phyloP scores from a whole-genome alignment of 208 protist genomes.

The Acanthamoeba lenticulata region DNA sequence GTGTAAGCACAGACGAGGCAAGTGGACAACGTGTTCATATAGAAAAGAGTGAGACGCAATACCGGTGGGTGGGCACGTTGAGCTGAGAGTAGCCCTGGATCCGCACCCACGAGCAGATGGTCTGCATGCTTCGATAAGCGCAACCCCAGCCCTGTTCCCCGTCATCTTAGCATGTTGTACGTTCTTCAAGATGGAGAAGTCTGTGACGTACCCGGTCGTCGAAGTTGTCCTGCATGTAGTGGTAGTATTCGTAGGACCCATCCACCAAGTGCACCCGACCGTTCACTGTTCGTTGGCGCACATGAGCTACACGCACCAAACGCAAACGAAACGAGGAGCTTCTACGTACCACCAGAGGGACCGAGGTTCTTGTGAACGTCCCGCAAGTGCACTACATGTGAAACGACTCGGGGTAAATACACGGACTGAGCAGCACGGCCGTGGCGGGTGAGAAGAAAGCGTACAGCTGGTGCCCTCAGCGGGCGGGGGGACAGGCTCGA shows the following conservation, averaged over 20 bases:
- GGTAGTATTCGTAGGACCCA: conserved; percentile 94
- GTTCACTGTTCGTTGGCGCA: too few species aligned
- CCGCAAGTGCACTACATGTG: conserved; percentile 39
- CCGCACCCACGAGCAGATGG: conserved; percentile 82
- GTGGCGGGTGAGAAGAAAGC: too few species aligned
- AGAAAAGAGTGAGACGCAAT: background rate
- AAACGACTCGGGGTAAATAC: too few species aligned
- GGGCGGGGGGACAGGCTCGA: background rate
- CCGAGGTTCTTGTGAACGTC: conserved; percentile 52
- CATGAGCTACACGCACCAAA: too few species aligned
- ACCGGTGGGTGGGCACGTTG: conserved; percentile 69
- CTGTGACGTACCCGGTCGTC: conserved; percentile 83
- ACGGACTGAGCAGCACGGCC: too few species aligned
- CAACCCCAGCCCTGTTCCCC: conserved; percentile 95
- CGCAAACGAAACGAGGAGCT: too few species aligned
- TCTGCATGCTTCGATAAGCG: conserved; percentile 93
- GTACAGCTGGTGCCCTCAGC: conserved; percentile 8
- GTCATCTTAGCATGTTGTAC: too few species aligned
- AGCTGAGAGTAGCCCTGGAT: conserved; percentile 68
- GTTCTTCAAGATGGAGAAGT: too few species aligned
- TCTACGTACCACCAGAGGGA: conserved; percentile 46
- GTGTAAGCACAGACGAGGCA: too few species aligned
- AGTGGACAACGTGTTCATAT: background rate
- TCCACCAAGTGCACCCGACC: conserved; percentile 80
- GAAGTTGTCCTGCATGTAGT: conserved; percentile 94